Percentiles rank a stretch among this genome's conserved stretches.
Conservation (phyloP, 495 filamentous ascomycete genomes). For the Aspergillus bertholletiae region DNA sequence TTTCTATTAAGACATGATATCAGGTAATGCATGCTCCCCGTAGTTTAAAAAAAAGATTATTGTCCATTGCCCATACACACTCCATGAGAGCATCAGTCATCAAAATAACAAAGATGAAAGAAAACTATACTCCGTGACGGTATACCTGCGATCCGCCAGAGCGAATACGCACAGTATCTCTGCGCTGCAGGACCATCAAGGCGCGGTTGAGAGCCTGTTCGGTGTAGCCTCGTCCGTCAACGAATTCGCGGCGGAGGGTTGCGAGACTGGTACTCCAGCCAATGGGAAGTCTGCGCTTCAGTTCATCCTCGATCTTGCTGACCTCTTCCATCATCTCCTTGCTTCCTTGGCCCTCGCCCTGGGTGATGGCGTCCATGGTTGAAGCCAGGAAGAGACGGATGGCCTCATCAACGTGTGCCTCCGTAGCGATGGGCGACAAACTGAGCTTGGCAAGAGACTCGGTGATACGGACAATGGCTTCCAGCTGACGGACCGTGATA, state of each 20-base stretch:
- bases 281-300: slow-evolving; percentile 83
- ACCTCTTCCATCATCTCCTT: slow-evolving; percentile 89
- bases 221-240: slow-evolving; percentile 79
- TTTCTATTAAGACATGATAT: slow-evolving; percentile 5
- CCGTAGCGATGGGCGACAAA: slow-evolving; percentile 79
- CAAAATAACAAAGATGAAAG: slow-evolving; percentile 12
- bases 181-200: slow-evolving; percentile 77
- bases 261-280: slow-evolving; percentile 92
- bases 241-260: slow-evolving; percentile 83
- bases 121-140: slow-evolving; percentile 59
- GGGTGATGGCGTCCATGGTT: slow-evolving; percentile 96
- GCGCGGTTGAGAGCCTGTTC: slow-evolving; percentile 84
- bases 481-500: slow-evolving; percentile 95
- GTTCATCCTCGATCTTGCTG: slow-evolving; percentile 83
- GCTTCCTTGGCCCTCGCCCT: slow-evolving; percentile 75
- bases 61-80: slow-evolving; percentile 7
- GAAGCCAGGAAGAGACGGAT: slow-evolving; percentile 95
- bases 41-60: slow-evolving; percentile 4
- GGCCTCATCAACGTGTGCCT: slow-evolving; percentile 93
- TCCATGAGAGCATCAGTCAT: slow-evolving; percentile 9
- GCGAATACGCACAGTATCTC: slow-evolving; percentile 88
- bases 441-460: slow-evolving; percentile 92
- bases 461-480: slow-evolving; percentile 95
- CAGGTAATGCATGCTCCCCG: slow-evolving; percentile 4
- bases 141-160: slow-evolving; percentile 88